Percentiles rank a stretch among this genome's conserved stretches.
Evolutionary conservation across 768 basidiomycete genomes (phyloP).

Genomic region (Suillus decipiens): DNA sequence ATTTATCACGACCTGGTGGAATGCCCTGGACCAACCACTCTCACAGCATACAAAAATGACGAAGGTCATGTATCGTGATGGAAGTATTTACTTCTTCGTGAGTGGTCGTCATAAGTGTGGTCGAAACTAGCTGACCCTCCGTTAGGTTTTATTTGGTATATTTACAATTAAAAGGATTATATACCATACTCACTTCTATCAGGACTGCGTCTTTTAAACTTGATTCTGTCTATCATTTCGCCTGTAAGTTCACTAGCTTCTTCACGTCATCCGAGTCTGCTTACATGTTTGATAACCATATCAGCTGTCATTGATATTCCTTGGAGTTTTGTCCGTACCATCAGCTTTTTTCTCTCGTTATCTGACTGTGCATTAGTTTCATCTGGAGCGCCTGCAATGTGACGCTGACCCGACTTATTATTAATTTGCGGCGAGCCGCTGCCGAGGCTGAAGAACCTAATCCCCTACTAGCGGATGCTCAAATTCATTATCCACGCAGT

Average conservation of each 20-base stretch:
- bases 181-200: not conserved
- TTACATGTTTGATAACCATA: not conserved
- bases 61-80: slow-evolving; percentile 31
- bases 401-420: slow-evolving; percentile 34
- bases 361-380: slow-evolving; percentile 27
- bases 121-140: slow-evolving; percentile 6
- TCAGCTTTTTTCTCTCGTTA: not conserved
- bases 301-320: slow-evolving; percentile 21
- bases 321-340: slow-evolving; percentile 25
- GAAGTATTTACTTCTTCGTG: slow-evolving; percentile 30
- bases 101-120: slow-evolving; percentile 4
- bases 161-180: not conserved
- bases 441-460: not conserved
- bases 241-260: slow-evolving; percentile 21
- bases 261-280: not conserved
- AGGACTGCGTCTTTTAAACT: slow-evolving; percentile 26
- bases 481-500: not conserved
- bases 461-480: not conserved
- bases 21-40: slow-evolving; percentile 30
- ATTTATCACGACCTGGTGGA: slow-evolving; percentile 31
- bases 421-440: slow-evolving; percentile 32
- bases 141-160: slow-evolving; percentile 29
- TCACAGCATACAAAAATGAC: slow-evolving; percentile 18
- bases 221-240: slow-evolving; percentile 22
- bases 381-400: slow-evolving; percentile 38